Evolutionary conservation across 2,329 filamentous ascomycete species (phyloP).

Genomic region (Scedosporium apiospermum): DNA sequence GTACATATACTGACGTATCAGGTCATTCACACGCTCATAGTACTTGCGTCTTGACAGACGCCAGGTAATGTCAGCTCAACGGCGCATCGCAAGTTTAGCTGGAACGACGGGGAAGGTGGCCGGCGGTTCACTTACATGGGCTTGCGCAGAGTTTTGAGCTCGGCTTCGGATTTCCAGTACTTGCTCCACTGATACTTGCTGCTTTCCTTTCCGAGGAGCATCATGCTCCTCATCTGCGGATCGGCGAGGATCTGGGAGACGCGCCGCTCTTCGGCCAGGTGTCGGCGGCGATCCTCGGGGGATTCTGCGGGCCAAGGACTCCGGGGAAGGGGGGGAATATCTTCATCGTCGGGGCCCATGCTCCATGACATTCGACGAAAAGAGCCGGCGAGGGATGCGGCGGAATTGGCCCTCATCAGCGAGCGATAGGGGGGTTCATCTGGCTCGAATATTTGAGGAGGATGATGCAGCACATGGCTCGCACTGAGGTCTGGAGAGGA

Average conservation of each 20-base stretch:
- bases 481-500: background rate
- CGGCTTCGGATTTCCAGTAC: constrained; percentile 75
- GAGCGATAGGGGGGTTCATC: constrained; percentile 19
- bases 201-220: constrained; percentile 82
- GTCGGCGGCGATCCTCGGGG: constrained; percentile 34
- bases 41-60: constrained; percentile 58
- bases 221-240: constrained; percentile 72
- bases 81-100: background rate
- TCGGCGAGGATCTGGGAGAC: constrained; percentile 50
- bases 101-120: background rate
- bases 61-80: background rate
- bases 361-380: constrained; percentile 1
- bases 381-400: constrained; percentile 2
- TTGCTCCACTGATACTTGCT: constrained; percentile 76
- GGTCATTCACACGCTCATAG: constrained; percentile 80
- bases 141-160: constrained; percentile 62
- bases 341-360: constrained; percentile 10
- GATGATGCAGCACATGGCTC: background rate
- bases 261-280: constrained; percentile 46
- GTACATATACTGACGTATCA: constrained; percentile 87
- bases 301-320: constrained; percentile 17
- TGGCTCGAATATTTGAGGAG: background rate
- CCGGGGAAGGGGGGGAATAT: constrained; percentile 6
- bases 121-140: constrained; percentile 40
- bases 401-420: constrained; percentile 32